phyloP scores from a whole-genome alignment of 768 basidiomycete genomes.

The Hygrophoropsis aurantiaca region DNA sequence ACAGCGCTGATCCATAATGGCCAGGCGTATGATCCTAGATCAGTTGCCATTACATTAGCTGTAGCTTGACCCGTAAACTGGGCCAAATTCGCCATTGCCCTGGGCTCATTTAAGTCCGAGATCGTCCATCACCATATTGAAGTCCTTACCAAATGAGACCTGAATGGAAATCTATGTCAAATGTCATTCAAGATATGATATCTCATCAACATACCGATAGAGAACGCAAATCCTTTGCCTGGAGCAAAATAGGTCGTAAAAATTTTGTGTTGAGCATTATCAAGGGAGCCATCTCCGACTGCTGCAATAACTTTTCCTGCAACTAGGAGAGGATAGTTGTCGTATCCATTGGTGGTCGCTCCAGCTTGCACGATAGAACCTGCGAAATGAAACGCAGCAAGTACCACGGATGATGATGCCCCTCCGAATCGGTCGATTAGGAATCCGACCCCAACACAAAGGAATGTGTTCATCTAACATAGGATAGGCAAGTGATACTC shows the following conservation, averaged over 20 bases:
- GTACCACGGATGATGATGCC: conserved; percentile 34
- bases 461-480: conserved; percentile 39
- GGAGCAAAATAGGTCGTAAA: conserved; percentile 45
- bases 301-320: conserved; percentile 41
- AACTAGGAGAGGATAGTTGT: conserved; percentile 39
- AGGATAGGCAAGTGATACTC: background rate
- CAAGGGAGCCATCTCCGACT: conserved; percentile 39
- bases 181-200: too few relatives aligned
- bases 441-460: conserved; percentile 41
- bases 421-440: conserved; percentile 43
- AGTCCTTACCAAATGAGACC: conserved; percentile 33
- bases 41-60: conserved; percentile 39
- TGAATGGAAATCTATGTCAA: background rate
- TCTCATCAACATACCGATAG: conserved; percentile 25
- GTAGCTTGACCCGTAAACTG: conserved; percentile 42
- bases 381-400: conserved; percentile 36
- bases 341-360: conserved; percentile 36
- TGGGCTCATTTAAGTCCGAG: too few relatives aligned
- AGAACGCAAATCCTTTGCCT: conserved; percentile 40
- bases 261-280: conserved; percentile 44
- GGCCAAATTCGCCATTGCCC: conserved; percentile 40
- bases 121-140: too few relatives aligned
- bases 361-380: conserved; percentile 39
- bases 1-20: conserved; percentile 41
- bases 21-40: conserved; percentile 40